Percentiles rank a stretch among this genome's conserved stretches.
These are phyloP conservation scores for Helotiales sp. DNA, from an alignment of 2,329 filamentous ascomycete species.

Conservation along the genomic window DNA sequence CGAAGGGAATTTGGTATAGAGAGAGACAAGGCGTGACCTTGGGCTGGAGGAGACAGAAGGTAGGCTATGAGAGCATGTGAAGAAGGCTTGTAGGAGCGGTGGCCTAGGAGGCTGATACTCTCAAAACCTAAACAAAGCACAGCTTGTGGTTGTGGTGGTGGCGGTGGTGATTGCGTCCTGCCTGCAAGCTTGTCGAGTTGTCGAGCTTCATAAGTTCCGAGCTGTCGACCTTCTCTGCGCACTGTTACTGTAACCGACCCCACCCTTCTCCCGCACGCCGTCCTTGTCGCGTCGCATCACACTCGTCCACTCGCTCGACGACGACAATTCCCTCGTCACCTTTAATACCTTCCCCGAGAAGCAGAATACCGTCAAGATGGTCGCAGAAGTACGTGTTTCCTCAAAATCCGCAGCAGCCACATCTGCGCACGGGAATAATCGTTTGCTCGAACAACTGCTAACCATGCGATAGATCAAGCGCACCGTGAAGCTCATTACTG, in stretches of 20 bases:
- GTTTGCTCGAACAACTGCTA: slow-evolving; percentile 9
- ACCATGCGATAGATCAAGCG: slow-evolving; percentile 64
- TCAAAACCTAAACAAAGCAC: too few relatives aligned
- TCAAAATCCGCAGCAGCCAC: neutral
- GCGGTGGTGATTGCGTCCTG: too few relatives aligned
- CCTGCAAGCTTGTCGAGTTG: too few relatives aligned
- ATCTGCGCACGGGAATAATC: neutral
- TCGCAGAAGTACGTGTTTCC: slow-evolving; percentile 32
- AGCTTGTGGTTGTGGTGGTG: too few relatives aligned
- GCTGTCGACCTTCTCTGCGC: too few relatives aligned
- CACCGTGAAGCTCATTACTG: slow-evolving; percentile 87
- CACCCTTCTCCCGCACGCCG: neutral
- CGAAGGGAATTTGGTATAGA: too few relatives aligned
- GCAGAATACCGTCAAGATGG: slow-evolving; percentile 29
- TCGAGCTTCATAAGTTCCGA: too few relatives aligned
- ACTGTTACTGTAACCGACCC: neutral
- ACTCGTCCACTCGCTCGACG: slow-evolving; percentile 6
- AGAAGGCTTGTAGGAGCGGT: too few relatives aligned
- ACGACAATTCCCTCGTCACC: neutral
- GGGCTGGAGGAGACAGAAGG: too few relatives aligned
- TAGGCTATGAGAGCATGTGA: too few relatives aligned
- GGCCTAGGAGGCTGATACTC: too few relatives aligned
- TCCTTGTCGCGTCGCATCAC: slow-evolving; percentile 13
- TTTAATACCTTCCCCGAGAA: neutral
- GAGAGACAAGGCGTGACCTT: too few relatives aligned